phyloP scores from a whole-genome alignment of 768 basidiomycete species.

The Serendipita sp. region DNA sequence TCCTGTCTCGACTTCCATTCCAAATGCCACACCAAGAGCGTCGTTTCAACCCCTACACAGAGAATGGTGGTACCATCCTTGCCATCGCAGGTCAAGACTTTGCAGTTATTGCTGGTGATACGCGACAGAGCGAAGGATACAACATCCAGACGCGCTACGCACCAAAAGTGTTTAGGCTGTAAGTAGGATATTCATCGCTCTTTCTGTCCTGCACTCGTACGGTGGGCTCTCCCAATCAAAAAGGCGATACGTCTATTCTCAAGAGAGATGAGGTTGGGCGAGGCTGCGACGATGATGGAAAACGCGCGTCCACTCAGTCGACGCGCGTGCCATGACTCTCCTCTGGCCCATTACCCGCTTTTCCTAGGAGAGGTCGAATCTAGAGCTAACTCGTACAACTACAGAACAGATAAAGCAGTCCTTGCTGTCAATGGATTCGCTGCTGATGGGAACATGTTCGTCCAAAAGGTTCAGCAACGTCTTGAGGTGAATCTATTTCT shows the following conservation, averaged over 20 bases:
- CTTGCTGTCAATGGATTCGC: conserved; percentile 95
- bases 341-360: neutral
- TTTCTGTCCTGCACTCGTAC: neutral
- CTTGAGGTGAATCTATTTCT: conserved; percentile 53
- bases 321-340: neutral
- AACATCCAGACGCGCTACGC: conserved; percentile 96
- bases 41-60: conserved; percentile 75
- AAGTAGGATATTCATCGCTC: conserved; percentile 21
- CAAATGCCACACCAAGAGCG: conserved; percentile 4
- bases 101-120: conserved; percentile 90
- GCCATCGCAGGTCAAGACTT: conserved; percentile 91
- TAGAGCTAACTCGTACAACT: conserved; percentile 4
- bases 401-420: conserved; percentile 81
- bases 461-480: conserved; percentile 89
- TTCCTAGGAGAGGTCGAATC: neutral
- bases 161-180: conserved; percentile 90
- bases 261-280: too few relatives aligned
- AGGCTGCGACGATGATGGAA: neutral
- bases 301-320: neutral
- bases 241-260: too few relatives aligned
- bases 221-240: neutral
- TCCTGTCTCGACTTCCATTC: neutral
- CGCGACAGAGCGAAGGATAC: conserved; percentile 93
- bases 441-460: conserved; percentile 94
- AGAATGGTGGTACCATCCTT: conserved; percentile 93